Evolutionary conservation across 2,329 filamentous ascomycete species (phyloP).

Genomic region (Epichloe baconii): DNA sequence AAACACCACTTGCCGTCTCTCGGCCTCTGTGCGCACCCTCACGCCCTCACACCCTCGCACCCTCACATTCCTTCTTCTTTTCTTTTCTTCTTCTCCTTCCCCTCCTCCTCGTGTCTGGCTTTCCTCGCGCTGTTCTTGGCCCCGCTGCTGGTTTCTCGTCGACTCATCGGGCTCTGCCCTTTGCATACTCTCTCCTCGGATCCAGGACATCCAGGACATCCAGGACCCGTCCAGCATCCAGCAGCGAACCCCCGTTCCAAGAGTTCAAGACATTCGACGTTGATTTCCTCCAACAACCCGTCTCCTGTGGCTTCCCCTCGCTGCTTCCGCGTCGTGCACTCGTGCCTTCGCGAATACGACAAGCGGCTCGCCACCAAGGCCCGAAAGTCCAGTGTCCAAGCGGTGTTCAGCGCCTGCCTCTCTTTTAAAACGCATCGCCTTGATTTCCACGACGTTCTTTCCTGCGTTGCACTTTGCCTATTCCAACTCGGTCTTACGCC

Average conservation of each 20-base stretch:
- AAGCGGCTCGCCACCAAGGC: background rate
- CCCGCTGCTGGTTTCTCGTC: conserved; percentile 1
- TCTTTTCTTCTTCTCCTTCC: background rate
- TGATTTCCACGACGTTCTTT: conserved; percentile 4
- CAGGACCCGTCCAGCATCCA: background rate
- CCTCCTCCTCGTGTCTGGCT: background rate
- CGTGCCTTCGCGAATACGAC: background rate
- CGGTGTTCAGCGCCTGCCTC: conserved; percentile 3
- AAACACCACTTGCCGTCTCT: conserved; percentile 3
- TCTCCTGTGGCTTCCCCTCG: background rate
- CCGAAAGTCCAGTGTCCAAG: background rate
- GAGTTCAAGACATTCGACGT: background rate
- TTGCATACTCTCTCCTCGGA: background rate
- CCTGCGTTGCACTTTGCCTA: background rate
- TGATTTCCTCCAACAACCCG: background rate
- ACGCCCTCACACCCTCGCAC: background rate
- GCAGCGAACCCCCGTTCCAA: background rate
- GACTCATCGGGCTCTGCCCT: conserved; percentile 2
- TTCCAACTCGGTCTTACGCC: background rate
- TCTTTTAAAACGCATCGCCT: background rate
- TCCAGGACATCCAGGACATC: background rate
- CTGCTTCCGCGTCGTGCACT: background rate
- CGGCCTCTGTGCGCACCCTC: background rate
- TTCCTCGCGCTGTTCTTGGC: background rate
- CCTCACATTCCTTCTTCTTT: background rate